phyloP scores from a whole-genome alignment of 129 eudicot species.

The Centella asiatica region DNA sequence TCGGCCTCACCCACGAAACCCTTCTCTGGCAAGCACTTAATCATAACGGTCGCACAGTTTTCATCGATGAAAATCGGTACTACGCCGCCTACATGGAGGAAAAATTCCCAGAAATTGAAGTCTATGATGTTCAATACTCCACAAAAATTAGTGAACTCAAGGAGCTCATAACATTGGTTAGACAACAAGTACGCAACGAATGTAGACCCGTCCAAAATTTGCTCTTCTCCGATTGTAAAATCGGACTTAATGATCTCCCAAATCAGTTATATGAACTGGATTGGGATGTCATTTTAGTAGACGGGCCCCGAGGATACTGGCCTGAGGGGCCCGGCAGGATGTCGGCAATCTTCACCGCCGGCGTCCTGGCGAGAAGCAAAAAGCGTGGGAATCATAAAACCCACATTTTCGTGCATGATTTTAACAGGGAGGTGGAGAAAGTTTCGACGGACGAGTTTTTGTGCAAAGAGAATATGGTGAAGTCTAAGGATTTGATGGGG shows the following conservation, averaged over 20 bases:
- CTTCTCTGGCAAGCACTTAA: conserved; percentile 89
- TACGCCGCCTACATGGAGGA: conserved; percentile 91
- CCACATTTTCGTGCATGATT: conserved; percentile 81
- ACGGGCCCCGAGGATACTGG: conserved; percentile 97
- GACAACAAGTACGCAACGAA: conserved; percentile 60
- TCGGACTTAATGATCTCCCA: conserved; percentile 87
- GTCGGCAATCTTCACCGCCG: conserved; percentile 88
- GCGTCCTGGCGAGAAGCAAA: conserved; percentile 88
- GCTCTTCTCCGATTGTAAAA: conserved; percentile 76
- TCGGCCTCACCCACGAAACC: conserved; percentile 83
- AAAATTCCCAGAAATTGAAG: conserved; percentile 74
- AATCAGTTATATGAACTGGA: conserved; percentile 81
- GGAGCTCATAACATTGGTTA: conserved; percentile 51
- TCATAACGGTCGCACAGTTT: conserved; percentile 68
- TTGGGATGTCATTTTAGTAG: conserved; percentile 89
- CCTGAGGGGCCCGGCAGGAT: conserved; percentile 90
- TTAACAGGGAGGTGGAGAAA: conserved; percentile 64
- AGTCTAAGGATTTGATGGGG: conserved; percentile 63
- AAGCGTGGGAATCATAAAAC: conserved; percentile 68
- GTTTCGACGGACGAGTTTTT: conserved; percentile 82
- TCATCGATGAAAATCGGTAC: conserved; percentile 87
- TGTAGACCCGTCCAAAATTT: conserved; percentile 93
- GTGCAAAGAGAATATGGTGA: conserved; percentile 86
- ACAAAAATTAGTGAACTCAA: conserved; percentile 57
- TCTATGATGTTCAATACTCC: conserved; percentile 88